A percentile compares a stretch with the other conserved stretches of the same genome.
These are phyloP conservation scores for Saturnispora gosingensis DNA, from an alignment of 805 yeast genomes.

Conservation along the genomic window DNA sequence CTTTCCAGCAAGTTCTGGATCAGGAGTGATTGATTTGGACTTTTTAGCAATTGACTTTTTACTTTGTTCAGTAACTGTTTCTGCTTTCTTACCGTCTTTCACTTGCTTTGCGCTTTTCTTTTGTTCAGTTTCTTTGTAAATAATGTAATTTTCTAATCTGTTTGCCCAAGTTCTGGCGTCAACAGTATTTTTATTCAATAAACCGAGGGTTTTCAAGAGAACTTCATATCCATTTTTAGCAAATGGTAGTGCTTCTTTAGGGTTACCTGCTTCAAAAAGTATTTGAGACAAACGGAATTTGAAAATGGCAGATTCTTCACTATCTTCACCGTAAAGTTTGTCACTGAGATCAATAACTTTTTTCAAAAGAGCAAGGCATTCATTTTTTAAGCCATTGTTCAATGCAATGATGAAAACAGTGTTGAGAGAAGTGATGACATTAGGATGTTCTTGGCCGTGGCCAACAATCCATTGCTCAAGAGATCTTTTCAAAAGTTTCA, in stretches of 20 bases:
- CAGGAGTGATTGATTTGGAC: constrained; percentile 28
- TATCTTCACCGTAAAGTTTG: constrained; percentile 44
- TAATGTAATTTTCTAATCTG: constrained; percentile 42
- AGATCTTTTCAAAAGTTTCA: constrained; percentile 54
- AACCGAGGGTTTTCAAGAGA: constrained; percentile 53
- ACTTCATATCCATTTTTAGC: constrained; percentile 47
- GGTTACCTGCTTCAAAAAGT: constrained; percentile 42
- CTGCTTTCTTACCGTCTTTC: constrained; percentile 18
- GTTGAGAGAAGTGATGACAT: constrained; percentile 51
- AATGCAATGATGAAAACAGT: constrained; percentile 55
- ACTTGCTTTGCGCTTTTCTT: constrained; percentile 18
- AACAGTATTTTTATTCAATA: constrained; percentile 54
- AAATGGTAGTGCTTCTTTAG: constrained; percentile 45
- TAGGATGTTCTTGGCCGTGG: constrained; percentile 63
- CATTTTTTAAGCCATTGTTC: constrained; percentile 36
- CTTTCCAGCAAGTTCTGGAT: constrained; percentile 51
- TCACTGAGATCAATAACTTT: constrained; percentile 44
- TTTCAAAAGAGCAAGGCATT: constrained; percentile 45
- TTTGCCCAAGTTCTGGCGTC: constrained; percentile 60
- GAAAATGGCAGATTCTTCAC: constrained; percentile 55
- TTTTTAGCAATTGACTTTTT: constrained; percentile 24
- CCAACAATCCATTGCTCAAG: constrained; percentile 47
- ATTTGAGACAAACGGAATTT: constrained; percentile 63
- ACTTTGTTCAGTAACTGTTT: constrained; percentile 12
- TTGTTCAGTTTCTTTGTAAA: constrained; percentile 16